These are phyloP conservation scores for Cyberlindnera amylophila DNA, from an alignment of 805 yeast species.

Conservation along the genomic window DNA sequence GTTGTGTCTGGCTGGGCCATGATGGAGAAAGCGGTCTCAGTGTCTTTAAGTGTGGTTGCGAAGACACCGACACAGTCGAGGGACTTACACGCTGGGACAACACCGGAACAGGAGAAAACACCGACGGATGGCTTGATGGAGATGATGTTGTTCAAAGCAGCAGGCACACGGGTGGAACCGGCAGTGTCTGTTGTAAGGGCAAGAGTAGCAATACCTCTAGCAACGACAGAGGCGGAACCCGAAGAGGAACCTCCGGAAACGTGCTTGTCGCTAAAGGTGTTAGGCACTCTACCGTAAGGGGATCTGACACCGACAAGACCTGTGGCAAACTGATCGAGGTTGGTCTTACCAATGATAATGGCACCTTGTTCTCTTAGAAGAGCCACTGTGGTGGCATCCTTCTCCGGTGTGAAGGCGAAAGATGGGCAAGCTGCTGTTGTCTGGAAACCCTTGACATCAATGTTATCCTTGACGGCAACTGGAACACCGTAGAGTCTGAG, in stretches of 20 bases:
- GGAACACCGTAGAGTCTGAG: slow-evolving; percentile 91
- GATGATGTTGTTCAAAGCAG: slow-evolving; percentile 84
- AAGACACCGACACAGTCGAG: slow-evolving; percentile 90
- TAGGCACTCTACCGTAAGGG: slow-evolving; percentile 88
- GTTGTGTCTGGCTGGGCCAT: slow-evolving; percentile 67
- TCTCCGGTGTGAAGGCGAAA: slow-evolving; percentile 60
- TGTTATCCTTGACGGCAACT: slow-evolving; percentile 90
- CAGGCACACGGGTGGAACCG: slow-evolving; percentile 97
- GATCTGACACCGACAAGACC: slow-evolving; percentile 95
- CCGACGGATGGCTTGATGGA: slow-evolving; percentile 95
- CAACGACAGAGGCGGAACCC: slow-evolving; percentile 92
- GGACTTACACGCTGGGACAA: slow-evolving; percentile 96
- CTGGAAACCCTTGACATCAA: slow-evolving; percentile 74
- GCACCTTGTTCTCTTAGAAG: slow-evolving; percentile 88
- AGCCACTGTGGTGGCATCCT: slow-evolving; percentile 73
- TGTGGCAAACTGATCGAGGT: slow-evolving; percentile 95
- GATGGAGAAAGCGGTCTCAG: slow-evolving; percentile 69
- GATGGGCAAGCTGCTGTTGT: slow-evolving; percentile 98
- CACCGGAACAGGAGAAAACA: slow-evolving; percentile 79
- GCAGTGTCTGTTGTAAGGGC: slow-evolving; percentile 97
- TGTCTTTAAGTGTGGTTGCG: slow-evolving; percentile 73
- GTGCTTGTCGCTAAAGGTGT: slow-evolving; percentile 69
- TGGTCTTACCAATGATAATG: slow-evolving; percentile 88
- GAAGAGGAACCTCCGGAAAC: slow-evolving; percentile 96
- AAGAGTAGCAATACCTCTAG: slow-evolving; percentile 83